Evolutionary conservation across 495 filamentous ascomycete genomes (phyloP), one percentile per base, ranked within the genome.

Genomic region (Neurospora cerealis): DNA sequence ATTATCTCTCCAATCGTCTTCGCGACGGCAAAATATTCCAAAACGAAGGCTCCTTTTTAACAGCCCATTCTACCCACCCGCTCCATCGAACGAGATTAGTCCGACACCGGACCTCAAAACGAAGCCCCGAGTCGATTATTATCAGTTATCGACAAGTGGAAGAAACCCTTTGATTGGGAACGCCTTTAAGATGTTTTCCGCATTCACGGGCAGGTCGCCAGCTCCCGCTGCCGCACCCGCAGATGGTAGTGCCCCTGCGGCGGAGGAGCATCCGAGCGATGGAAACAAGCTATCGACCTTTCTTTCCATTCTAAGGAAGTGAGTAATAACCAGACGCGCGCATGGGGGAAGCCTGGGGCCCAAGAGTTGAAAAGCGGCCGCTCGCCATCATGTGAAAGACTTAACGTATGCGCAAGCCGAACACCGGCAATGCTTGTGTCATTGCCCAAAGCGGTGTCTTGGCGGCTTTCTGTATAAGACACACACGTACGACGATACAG

Each of bases 271-370:
- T 28, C 88, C 90, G 66, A 93, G 93, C 83, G 93, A 97, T 70
- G 89, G 88, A 71, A 93, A 91, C 38, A 96, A 96, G 84, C 85
- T 97, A 70, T 91, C 89, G 80, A 95, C 91, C 0, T 95, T 97
- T 77, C 83, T 97, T 44, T 88, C 89, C 71, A 95, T 97, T 73
- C 82, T 97, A 73, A 88, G 91, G 79, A 95, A 92, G 92, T 94
- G 87, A 82, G 89, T 80, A 13, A 34, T 8, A 8, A 4, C 28
- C 28, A 62, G 21, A 62, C 54, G 21, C 54, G 54, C 54, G 15
- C 28, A 19, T 54, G 15, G 54, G 36, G 36, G 3, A 39, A 70
- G 28, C 54, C 5, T 24, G 24, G 32, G 39, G 1, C 2, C 32
- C 36, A 69, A 70, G 40, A 4, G 70, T 4, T 17, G 48, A 5